phyloP scores from a whole-genome alignment of 495 filamentous ascomycete genomes.

The Podospora appendiculata region DNA sequence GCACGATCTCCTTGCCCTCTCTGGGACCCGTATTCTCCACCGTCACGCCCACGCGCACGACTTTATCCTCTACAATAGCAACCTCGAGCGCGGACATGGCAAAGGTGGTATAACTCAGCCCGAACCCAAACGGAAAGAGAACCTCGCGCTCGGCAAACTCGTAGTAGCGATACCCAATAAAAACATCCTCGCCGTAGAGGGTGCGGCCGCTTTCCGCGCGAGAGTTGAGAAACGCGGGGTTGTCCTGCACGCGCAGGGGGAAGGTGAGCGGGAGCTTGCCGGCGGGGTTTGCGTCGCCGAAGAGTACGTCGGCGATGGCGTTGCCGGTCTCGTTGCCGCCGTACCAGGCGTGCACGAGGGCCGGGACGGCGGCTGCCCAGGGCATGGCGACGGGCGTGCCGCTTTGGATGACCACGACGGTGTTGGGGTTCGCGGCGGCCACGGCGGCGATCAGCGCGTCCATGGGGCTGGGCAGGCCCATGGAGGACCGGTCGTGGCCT shows the following conservation, averaged over 20 bases:
- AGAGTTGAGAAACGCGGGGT: conserved; percentile 70
- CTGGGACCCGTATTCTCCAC: conserved; percentile 51
- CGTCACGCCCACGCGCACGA: conserved; percentile 35
- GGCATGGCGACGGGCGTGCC: conserved; percentile 61
- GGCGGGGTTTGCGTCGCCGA: conserved; percentile 57
- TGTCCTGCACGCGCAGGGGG: conserved; percentile 60
- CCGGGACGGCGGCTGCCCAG: conserved; percentile 45
- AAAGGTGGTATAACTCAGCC: conserved; percentile 68
- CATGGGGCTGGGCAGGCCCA: conserved; percentile 50
- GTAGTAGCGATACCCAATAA: conserved; percentile 70
- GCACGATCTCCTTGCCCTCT: conserved; percentile 62
- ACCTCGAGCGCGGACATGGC: conserved; percentile 42
- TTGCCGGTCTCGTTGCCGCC: conserved; percentile 57
- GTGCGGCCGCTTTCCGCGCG: conserved; percentile 59
- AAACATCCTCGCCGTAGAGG: conserved; percentile 71
- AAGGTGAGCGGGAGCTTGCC: conserved; percentile 64
- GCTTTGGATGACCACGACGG: conserved; percentile 55
- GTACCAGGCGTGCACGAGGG: conserved; percentile 51
- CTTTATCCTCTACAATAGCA: conserved; percentile 7
- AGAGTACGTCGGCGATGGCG: conserved; percentile 57
- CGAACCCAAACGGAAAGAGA: conserved; percentile 67
- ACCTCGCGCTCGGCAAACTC: conserved; percentile 55
- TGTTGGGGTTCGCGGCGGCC: conserved; percentile 47
- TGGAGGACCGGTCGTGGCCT: conserved; percentile 53
- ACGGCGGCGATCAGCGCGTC: conserved; percentile 53